A percentile compares a stretch with the other conserved stretches of the same genome.
Conservation (phyloP, 768 basidiomycete species). For the Leucocoprinus leucothites region DNA sequence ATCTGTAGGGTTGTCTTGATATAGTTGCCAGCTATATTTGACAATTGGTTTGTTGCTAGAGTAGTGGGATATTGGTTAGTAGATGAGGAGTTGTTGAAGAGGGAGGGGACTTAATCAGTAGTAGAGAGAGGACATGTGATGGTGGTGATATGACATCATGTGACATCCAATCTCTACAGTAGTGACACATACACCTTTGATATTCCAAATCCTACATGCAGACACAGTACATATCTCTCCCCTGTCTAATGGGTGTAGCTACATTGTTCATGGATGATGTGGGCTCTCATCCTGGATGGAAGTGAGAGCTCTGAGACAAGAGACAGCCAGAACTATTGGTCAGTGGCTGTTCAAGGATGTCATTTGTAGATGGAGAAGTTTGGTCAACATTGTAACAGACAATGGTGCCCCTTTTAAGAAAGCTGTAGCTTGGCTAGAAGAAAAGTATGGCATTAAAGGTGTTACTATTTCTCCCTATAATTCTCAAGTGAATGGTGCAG, state of each 20-base stretch:
- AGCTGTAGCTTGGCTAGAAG: constrained; percentile 16
- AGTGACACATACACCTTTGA: constrained; percentile 17
- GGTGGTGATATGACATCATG: too few species aligned
- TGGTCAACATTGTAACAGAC: constrained; percentile 37
- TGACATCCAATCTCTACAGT: too few species aligned
- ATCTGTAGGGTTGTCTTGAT: too few species aligned
- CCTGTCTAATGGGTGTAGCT: constrained; percentile 17
- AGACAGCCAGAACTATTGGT: constrained; percentile 18
- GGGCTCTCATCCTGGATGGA: constrained; percentile 20
- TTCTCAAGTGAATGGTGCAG: constrained; percentile 19
- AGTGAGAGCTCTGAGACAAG: constrained; percentile 17
- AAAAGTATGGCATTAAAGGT: constrained; percentile 21
- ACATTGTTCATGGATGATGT: constrained; percentile 22
- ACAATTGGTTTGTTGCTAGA: too few species aligned
- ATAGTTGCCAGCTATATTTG: too few species aligned
- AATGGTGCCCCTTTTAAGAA: constrained; percentile 26
- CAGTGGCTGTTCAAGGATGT: constrained; percentile 27
- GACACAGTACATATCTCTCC: constrained; percentile 23
- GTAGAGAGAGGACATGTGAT: too few species aligned
- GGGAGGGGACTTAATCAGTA: too few species aligned
- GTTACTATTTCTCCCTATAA: constrained; percentile 22
- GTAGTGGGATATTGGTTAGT: too few species aligned
- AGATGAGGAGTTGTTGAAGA: too few species aligned
- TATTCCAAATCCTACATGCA: constrained; percentile 23
- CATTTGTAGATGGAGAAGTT: constrained; percentile 34